phyloP scores from a whole-genome alignment of 805 yeast species.

The Kluyveromyces lactis region DNA sequence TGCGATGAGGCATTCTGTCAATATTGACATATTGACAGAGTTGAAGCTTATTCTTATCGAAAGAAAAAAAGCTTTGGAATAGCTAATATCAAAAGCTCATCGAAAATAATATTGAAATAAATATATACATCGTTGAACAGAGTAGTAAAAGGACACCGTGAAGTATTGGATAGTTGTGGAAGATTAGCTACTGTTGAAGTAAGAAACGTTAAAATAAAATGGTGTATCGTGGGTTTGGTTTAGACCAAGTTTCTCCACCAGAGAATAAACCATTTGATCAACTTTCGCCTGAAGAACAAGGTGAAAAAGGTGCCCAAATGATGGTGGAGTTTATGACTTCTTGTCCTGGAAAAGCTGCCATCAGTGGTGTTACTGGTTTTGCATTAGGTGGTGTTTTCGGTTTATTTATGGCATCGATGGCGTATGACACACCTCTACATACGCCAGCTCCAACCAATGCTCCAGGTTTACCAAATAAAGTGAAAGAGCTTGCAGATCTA shows the following conservation, averaged over 20 bases:
- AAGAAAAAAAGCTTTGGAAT: no score
- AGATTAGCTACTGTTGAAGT: no score
- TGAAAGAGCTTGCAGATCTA: slow-evolving; percentile 61
- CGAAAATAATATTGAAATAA: no score
- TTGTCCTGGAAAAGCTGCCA: slow-evolving; percentile 88
- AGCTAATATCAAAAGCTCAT: no score
- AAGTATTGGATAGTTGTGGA: no score
- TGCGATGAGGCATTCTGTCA: neutral
- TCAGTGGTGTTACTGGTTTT: slow-evolving; percentile 92
- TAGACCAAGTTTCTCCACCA: slow-evolving; percentile 33
- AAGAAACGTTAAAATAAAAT: slow-evolving; percentile 9
- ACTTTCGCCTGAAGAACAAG: slow-evolving; percentile 89
- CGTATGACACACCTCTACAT: slow-evolving; percentile 35
- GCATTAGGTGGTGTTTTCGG: slow-evolving; percentile 95
- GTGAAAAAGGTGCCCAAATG: slow-evolving; percentile 77
- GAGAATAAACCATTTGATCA: slow-evolving; percentile 46
- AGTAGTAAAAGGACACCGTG: no score
- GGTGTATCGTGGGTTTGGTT: slow-evolving; percentile 37
- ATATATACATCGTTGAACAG: no score
- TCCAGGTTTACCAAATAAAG: slow-evolving; percentile 17
- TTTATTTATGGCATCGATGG: slow-evolving; percentile 73
- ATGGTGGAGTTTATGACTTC: slow-evolving; percentile 82
- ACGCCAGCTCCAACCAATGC: slow-evolving; percentile 22
- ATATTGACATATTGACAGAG: no score
- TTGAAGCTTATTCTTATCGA: no score